Percentiles rank a stretch among this genome's conserved stretches.
These are phyloP conservation scores for Annulohypoxylon bovei DNA, from an alignment of 495 filamentous ascomycete species.

Conservation along the genomic window DNA sequence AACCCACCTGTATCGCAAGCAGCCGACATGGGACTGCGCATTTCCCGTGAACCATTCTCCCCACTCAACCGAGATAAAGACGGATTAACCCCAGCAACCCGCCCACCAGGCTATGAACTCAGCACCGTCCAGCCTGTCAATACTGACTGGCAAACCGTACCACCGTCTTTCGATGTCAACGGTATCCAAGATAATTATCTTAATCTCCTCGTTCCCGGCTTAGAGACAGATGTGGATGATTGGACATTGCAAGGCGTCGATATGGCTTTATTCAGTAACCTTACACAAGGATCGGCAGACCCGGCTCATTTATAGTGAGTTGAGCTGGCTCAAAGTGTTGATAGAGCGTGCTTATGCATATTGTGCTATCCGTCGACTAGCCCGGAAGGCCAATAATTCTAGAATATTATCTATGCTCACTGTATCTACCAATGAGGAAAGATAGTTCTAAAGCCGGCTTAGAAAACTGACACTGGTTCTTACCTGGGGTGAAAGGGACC, in stretches of 20 bases:
- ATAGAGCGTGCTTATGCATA: too few species aligned
- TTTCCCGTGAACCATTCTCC: not conserved
- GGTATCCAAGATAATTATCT: constrained; percentile 3
- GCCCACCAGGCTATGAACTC: constrained; percentile 11
- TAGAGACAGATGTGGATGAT: constrained; percentile 44
- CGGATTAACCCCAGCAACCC: not conserved
- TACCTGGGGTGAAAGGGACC: too few species aligned
- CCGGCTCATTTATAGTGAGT: not conserved
- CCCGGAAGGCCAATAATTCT: too few species aligned
- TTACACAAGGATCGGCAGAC: constrained; percentile 34
- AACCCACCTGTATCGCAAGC: not conserved
- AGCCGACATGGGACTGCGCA: not conserved
- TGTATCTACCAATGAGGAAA: too few species aligned
- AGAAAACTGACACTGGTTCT: too few species aligned
- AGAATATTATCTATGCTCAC: too few species aligned
- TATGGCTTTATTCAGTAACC: constrained; percentile 52
- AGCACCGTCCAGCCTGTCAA: constrained; percentile 11
- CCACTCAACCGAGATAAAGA: not conserved
- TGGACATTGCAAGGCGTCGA: constrained; percentile 56
- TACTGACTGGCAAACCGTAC: constrained; percentile 25
- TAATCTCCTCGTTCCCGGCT: constrained; percentile 33
- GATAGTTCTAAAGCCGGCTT: too few species aligned
- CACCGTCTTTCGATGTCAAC: not conserved
- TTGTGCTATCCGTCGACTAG: too few species aligned
- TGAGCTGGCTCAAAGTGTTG: too few species aligned